Percentiles rank a stretch among this genome's conserved stretches.
Evolutionary conservation across 2,329 filamentous ascomycete genomes (phyloP).

Genomic region (Juglanconis sp.): DNA sequence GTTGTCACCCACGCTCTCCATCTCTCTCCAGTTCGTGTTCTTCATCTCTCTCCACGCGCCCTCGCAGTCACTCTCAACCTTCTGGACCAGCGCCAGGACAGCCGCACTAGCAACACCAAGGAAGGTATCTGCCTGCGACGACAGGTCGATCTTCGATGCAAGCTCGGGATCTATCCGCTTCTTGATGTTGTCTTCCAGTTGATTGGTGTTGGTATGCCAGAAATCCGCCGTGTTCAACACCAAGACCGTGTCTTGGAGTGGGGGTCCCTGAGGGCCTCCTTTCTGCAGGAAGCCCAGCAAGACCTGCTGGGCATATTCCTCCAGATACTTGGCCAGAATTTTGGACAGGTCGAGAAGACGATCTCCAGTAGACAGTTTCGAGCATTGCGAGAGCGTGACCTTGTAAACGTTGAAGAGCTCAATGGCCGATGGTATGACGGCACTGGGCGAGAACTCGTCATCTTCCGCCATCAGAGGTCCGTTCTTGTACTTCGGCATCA

Average conservation of each 20-base stretch:
- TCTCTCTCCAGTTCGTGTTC: conserved; percentile 89
- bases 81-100: conserved; percentile 78
- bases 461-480: conserved; percentile 78
- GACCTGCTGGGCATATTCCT: conserved; percentile 93
- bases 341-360: conserved; percentile 79
- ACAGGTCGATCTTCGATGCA: conserved; percentile 74
- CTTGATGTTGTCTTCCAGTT: conserved; percentile 92
- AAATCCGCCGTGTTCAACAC: conserved; percentile 97
- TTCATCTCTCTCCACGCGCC: conserved; percentile 94
- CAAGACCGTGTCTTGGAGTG: conserved; percentile 73
- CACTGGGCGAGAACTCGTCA: conserved; percentile 87
- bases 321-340: conserved; percentile 87
- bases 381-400: conserved; percentile 86
- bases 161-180: conserved; percentile 81
- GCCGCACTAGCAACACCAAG: conserved; percentile 90
- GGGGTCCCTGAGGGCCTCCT: conserved; percentile 50
- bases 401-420: conserved; percentile 98
- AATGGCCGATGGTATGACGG: conserved; percentile 89
- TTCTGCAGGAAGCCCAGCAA: conserved; percentile 67
- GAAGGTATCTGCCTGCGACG: conserved; percentile 91
- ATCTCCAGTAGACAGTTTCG: conserved; percentile 89
- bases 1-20: conserved; percentile 91
- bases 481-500: conserved; percentile 84
- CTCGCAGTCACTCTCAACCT: conserved; percentile 79
- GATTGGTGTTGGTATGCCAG: conserved; percentile 88